Evolutionary conservation across 1,139 yeast genomes (phyloP).

Genomic region (Lizanozyma gosingica): DNA sequence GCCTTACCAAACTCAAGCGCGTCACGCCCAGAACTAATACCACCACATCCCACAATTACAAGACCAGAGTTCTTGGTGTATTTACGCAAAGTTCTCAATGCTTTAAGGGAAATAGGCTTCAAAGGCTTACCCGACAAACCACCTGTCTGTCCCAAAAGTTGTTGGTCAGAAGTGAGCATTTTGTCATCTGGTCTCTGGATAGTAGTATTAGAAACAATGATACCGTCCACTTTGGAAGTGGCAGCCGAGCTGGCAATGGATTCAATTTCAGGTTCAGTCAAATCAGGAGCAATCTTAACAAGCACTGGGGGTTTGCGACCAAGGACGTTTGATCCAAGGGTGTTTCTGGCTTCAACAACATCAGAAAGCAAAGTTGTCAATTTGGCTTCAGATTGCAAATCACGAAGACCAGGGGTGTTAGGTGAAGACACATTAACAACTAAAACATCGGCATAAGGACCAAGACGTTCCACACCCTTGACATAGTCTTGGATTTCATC

Average conservation of each 20-base stretch:
- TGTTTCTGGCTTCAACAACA: conserved; percentile 55
- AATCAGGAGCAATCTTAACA: conserved; percentile 92
- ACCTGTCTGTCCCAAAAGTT: conserved; percentile 54
- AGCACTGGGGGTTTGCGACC: conserved; percentile 60
- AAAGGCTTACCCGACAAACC: conserved; percentile 93
- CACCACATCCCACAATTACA: conserved; percentile 90
- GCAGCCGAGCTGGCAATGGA: conserved; percentile 80
- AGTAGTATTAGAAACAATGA: conserved; percentile 87
- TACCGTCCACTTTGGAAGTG: conserved; percentile 76
- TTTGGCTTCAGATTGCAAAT: conserved; percentile 70
- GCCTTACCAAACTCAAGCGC: conserved; percentile 89
- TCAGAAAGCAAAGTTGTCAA: conserved; percentile 56
- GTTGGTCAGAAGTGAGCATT: conserved; percentile 38
- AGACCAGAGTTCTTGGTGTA: conserved; percentile 64
- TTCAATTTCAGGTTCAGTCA: conserved; percentile 69
- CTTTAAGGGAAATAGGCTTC: conserved; percentile 68
- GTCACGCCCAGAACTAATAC: conserved; percentile 75
- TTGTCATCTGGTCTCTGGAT: conserved; percentile 57
- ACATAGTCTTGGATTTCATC: conserved; percentile 84
- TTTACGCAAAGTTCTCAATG: conserved; percentile 61
- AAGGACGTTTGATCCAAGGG: conserved; percentile 28
- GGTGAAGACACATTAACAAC: conserved; percentile 95
- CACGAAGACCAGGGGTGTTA: conserved; percentile 90
- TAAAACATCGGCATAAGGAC: conserved; percentile 79
- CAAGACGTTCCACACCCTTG: conserved; percentile 73